phyloP scores from a whole-genome alignment of 345 rosid species.

The Citrus inodora region DNA sequence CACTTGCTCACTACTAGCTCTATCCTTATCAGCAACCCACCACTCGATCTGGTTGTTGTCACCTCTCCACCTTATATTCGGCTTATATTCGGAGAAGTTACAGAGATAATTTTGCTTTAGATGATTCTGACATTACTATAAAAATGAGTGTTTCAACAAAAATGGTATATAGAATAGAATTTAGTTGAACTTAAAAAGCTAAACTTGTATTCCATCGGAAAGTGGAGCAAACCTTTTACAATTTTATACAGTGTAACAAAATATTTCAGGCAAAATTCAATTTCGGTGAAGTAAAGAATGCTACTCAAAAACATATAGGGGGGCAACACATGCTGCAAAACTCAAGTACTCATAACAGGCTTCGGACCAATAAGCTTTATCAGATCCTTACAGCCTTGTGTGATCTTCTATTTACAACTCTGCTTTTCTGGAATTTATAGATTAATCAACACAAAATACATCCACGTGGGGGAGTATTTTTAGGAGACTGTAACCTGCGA shows the following conservation, averaged over 20 bases:
- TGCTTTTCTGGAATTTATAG: neutral
- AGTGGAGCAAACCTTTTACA: neutral
- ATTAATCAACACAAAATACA: conserved; percentile 12
- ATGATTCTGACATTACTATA: too few species aligned
- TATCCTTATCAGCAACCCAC: neutral
- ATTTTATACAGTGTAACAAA: neutral
- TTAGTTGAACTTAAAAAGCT: too few species aligned
- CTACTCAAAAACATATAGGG: neutral
- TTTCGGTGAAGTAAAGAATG: neutral
- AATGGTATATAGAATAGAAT: too few species aligned
- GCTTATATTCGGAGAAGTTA: neutral
- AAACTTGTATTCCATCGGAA: neutral
- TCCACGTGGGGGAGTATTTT: neutral
- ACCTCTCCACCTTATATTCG: neutral
- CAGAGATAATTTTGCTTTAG: too few species aligned
- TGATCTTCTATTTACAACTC: conserved; percentile 34
- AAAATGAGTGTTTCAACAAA: too few species aligned
- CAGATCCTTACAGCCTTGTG: conserved; percentile 18
- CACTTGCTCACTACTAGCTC: too few species aligned
- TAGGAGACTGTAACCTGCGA: neutral
- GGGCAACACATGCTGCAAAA: neutral
- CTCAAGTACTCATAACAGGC: neutral
- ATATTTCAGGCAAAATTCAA: neutral
- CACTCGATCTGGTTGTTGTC: neutral
- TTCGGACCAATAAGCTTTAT: conserved; percentile 1